Conservation (phyloP, 108 stramenopile genomes). For the Tribonema minus region DNA sequence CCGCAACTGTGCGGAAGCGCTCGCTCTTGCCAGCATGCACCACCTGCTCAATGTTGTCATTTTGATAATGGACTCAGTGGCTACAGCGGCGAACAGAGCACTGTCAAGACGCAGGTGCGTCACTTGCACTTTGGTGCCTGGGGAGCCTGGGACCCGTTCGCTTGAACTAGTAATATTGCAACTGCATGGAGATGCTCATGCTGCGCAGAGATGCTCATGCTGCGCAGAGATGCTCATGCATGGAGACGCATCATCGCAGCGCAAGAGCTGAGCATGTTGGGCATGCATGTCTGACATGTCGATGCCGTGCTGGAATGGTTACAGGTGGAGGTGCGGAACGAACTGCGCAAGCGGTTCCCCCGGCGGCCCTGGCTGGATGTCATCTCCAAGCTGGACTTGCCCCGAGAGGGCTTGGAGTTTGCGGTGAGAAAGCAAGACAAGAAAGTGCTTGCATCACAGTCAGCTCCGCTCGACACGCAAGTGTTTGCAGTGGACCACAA, state of each 20-base stretch:
- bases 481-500: no score
- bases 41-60: slow-evolving; percentile 93
- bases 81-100: slow-evolving; percentile 77
- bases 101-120: slow-evolving; percentile 49
- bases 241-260: no score
- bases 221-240: no score
- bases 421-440: no score
- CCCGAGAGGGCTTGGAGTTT: slow-evolving; percentile 9
- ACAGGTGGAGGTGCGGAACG: slow-evolving; percentile 76
- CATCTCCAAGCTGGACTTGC: slow-evolving; percentile 76
- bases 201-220: no score
- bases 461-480: no score
- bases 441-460: no score
- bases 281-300: neutral
- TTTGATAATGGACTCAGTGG: slow-evolving; percentile 91
- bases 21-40: slow-evolving; percentile 88
- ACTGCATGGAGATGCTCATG: slow-evolving; percentile 86
- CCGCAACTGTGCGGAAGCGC: slow-evolving; percentile 91
- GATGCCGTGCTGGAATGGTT: neutral
- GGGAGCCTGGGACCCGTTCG: no score
- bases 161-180: slow-evolving; percentile 62
- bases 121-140: neutral
- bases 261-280: no score
- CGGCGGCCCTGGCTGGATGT: slow-evolving; percentile 92
- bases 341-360: slow-evolving; percentile 74